phyloP scores from a whole-genome alignment of 2,329 filamentous ascomycete species.

The Microascus cirrosus region DNA sequence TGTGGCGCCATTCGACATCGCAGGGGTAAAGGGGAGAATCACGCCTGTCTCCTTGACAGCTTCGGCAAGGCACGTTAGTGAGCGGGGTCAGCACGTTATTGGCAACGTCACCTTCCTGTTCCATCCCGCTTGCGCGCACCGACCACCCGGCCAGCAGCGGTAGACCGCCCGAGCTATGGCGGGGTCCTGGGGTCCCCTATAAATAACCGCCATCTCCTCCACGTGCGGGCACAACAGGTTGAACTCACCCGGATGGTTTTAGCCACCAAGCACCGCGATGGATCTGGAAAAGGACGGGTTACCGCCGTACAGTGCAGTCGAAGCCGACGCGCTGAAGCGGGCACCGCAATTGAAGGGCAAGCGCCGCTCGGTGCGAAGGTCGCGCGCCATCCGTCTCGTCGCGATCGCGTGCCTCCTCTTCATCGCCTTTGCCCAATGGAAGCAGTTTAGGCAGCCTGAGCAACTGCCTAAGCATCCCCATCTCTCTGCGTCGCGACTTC shows the following conservation, averaged over 20 bases:
- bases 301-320: neutral
- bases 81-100: neutral
- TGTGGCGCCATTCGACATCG: neutral
- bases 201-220: neutral
- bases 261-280: neutral
- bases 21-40: neutral
- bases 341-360: constrained; percentile 7
- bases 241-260: neutral
- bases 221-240: neutral
- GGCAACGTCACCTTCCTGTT: neutral
- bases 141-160: neutral
- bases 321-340: neutral
- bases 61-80: neutral
- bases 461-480: neutral
- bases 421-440: constrained; percentile 38
- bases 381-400: constrained; percentile 29
- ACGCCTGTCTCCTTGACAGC: neutral
- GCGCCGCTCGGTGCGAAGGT: constrained; percentile 25
- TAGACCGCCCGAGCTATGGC: neutral
- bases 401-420: constrained; percentile 36
- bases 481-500: constrained; percentile 41
- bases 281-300: neutral
- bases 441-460: constrained; percentile 18
- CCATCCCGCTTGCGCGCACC: neutral
- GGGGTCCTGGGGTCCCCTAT: neutral